Evolutionary conservation across 2,329 filamentous ascomycete species (phyloP).

Genomic region (Phialocephala subalpina): DNA sequence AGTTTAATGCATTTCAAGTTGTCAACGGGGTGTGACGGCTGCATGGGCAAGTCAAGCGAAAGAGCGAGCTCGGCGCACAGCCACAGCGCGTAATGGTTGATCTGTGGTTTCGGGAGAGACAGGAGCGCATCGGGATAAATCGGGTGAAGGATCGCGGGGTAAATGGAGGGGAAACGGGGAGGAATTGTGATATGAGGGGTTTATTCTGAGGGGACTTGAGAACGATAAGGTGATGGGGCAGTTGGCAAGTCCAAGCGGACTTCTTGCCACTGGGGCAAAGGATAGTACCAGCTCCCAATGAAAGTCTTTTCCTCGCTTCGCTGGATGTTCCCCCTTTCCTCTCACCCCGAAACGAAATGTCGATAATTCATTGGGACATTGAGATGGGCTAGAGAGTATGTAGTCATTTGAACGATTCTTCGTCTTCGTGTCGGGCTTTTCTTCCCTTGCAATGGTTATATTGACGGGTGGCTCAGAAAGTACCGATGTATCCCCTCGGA

Average conservation of each 20-base stretch:
- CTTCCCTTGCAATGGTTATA: no score
- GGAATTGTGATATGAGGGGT: neutral
- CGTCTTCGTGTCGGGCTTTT: no score
- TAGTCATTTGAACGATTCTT: no score
- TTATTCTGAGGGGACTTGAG: neutral
- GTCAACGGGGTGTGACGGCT: neutral
- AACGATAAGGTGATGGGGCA: neutral
- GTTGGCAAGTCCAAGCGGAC: neutral
- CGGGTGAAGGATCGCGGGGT: neutral
- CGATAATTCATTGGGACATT: no score
- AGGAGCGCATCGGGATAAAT: neutral
- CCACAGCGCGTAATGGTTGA: conserved; percentile 7
- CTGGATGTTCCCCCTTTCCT: neutral
- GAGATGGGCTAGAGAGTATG: no score
- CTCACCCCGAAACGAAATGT: neutral
- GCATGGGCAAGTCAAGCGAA: neutral
- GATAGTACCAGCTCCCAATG: no score
- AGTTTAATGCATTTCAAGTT: neutral
- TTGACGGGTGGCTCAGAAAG: no score
- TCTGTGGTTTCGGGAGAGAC: neutral
- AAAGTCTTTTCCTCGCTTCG: neutral
- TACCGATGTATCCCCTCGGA: no score
- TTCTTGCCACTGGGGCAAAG: neutral
- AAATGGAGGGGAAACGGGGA: neutral
- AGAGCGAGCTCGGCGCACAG: conserved; percentile 3